Conservation (phyloP, 768 basidiomycete genomes). For the Boletus vinaceobasis region DNA sequence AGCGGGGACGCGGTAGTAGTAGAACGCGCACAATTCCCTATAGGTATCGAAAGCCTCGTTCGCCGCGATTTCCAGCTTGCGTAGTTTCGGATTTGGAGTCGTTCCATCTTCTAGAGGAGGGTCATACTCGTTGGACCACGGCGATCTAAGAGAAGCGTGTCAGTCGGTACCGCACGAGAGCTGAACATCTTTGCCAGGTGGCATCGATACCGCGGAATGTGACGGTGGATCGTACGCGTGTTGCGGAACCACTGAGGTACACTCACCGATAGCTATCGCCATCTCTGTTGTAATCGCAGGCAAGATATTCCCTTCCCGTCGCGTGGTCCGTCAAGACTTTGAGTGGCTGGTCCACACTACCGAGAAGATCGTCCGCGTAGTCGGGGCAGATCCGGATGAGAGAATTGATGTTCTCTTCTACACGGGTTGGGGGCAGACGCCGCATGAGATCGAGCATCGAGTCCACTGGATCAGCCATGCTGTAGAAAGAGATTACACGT, state of each 20-base stretch:
- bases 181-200: background rate
- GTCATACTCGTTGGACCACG: constrained; percentile 97
- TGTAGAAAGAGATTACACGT: constrained; percentile 8
- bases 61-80: constrained; percentile 88
- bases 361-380: constrained; percentile 90
- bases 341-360: constrained; percentile 93
- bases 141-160: constrained; percentile 60
- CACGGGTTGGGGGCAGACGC: constrained; percentile 86
- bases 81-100: constrained; percentile 74
- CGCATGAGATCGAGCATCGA: constrained; percentile 96
- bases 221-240: background rate
- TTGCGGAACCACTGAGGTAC: background rate
- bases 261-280: constrained; percentile 79
- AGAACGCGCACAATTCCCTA: constrained; percentile 73
- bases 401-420: constrained; percentile 81
- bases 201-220: background rate
- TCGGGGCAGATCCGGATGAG: constrained; percentile 86
- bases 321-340: constrained; percentile 74
- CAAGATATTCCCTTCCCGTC: constrained; percentile 86
- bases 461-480: constrained; percentile 77
- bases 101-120: constrained; percentile 89
- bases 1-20: background rate
- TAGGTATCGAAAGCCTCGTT: constrained; percentile 98
- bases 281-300: constrained; percentile 91
- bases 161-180: constrained; percentile 4